Evolutionary conservation across 768 basidiomycete genomes (phyloP), one percentile per base, ranked within the genome.

Genomic region (Cyathus striatus): DNA sequence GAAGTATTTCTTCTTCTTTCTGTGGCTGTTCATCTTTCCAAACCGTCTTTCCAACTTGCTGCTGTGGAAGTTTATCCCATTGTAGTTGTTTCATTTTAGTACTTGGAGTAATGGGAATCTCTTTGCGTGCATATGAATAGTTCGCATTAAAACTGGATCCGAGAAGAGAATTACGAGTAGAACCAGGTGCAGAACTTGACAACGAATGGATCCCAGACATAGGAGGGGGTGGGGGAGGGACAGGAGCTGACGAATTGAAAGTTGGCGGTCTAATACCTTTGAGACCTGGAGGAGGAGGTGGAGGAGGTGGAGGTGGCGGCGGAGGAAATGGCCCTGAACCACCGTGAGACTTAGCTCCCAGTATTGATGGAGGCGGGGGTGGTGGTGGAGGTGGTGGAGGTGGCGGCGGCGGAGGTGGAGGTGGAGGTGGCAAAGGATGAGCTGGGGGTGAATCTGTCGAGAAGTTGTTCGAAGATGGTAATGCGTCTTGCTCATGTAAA

Each of bases 71-170:
- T 56, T 97, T 98, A 60, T 97, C 94, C 95, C 95, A 99, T 58
- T 97, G 94, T 43, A 99, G 69, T 59, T 97, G 93, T 60, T 97
- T 97, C 88, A 97, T 92, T 73, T 93, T 92, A 25, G 81, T 87
- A 46, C 76, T 83, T 2, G 94, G 89, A 23, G 88, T 84, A 33
- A 92, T 75, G 3, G 81, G 73, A 57, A 96, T 78, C 55, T 91
- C 90, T 63, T 97, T 97, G 38, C 91, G 86, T 35, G 74, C 71
- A 38, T 73, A 72, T 16, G 82, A 58, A 49, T 83, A 61, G 23
- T 70, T 70, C 49, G 70, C 74, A n/a, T n/a, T n/a, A 37, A 86
- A 57, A 49, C 78, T 81, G 17, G 72, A 62, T 14, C 85, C 78
- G 6, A 84, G 62, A 54, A 77, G 65, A 13, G 86, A 86, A 26